Conservation (phyloP, 1,284 basidiomycete species). For the Pterulicium gracile region DNA sequence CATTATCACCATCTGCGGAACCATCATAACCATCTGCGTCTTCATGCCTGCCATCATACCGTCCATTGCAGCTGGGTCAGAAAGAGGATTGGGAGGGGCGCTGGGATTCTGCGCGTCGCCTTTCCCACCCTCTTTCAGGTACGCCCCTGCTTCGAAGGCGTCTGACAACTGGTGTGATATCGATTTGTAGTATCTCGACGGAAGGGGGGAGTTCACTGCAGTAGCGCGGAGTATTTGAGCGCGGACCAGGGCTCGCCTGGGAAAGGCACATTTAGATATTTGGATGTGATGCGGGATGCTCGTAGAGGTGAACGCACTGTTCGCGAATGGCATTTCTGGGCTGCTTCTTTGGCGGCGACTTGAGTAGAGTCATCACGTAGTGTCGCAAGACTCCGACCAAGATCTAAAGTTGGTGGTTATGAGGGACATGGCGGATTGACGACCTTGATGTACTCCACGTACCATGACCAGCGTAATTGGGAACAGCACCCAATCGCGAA, state of each 20-base stretch:
- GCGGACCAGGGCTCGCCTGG: slow-evolving; percentile 75
- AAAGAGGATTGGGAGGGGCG: slow-evolving; percentile 62
- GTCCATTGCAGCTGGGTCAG: slow-evolving; percentile 90
- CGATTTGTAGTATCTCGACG: slow-evolving; percentile 61
- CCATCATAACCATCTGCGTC: slow-evolving; percentile 98
- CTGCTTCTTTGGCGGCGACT: slow-evolving; percentile 77
- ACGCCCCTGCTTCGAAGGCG: slow-evolving; percentile 66
- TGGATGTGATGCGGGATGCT: slow-evolving; percentile 7
- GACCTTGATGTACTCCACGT: slow-evolving; percentile 20
- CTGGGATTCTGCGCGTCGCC: slow-evolving; percentile 38
- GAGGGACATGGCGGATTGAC: no score
- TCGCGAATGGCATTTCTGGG: slow-evolving; percentile 76
- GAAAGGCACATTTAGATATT: background rate
- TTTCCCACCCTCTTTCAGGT: slow-evolving; percentile 76
- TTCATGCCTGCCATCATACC: slow-evolving; percentile 99
- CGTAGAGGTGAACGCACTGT: slow-evolving; percentile 56
- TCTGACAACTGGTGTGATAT: slow-evolving; percentile 66
- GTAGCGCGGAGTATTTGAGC: slow-evolving; percentile 78
- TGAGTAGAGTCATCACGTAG: slow-evolving; percentile 84
- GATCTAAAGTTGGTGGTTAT: slow-evolving; percentile 39
- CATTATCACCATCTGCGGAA: slow-evolving; percentile 98
- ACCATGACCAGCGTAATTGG: slow-evolving; percentile 98
- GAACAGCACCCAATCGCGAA: slow-evolving; percentile 90
- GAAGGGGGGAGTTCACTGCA: slow-evolving; percentile 71
- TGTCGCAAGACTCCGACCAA: slow-evolving; percentile 91